phyloP scores from a whole-genome alignment of 225 moss, liverwort and hornwort genomes.

The Neckera pumila region DNA sequence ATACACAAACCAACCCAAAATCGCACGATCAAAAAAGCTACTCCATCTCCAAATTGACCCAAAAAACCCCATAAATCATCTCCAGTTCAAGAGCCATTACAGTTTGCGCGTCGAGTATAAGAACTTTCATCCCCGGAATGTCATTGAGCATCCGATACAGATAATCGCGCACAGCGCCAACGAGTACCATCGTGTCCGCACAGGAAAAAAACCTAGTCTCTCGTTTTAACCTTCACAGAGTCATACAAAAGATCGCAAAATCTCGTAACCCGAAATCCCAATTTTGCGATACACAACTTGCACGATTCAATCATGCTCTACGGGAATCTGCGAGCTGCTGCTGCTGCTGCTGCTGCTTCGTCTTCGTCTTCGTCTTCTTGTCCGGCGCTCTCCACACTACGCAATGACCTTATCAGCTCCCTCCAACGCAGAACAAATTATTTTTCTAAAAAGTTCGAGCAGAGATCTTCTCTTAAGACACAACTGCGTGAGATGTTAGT shows the following conservation, averaged over 20 bases:
- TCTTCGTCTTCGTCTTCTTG: not conserved
- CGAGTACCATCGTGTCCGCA: constrained; percentile 63
- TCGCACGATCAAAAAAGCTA: not conserved
- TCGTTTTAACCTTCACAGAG: not conserved
- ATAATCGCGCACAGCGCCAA: constrained; percentile 89
- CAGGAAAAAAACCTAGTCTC: not conserved
- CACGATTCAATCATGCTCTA: not conserved
- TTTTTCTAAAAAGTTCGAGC: not conserved
- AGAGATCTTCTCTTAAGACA: not conserved
- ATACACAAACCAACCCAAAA: not conserved
- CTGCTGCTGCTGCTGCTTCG: not conserved
- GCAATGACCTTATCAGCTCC: not conserved
- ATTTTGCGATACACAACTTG: not conserved
- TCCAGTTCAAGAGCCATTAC: constrained; percentile 21
- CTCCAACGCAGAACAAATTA: not conserved
- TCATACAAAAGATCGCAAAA: not conserved
- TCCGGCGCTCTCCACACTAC: not conserved
- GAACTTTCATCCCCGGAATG: constrained; percentile 90
- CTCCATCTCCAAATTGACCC: not conserved
- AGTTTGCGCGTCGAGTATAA: constrained; percentile 86
- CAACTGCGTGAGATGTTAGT: not conserved
- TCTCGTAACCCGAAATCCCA: not conserved
- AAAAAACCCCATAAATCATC: not conserved
- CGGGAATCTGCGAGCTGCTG: not conserved
- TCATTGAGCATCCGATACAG: constrained; percentile 88